Percentiles rank a stretch among this genome's conserved stretches.
phyloP scores from a whole-genome alignment of 2,329 filamentous ascomycete species.

The Torrubiella hemipterigena region DNA sequence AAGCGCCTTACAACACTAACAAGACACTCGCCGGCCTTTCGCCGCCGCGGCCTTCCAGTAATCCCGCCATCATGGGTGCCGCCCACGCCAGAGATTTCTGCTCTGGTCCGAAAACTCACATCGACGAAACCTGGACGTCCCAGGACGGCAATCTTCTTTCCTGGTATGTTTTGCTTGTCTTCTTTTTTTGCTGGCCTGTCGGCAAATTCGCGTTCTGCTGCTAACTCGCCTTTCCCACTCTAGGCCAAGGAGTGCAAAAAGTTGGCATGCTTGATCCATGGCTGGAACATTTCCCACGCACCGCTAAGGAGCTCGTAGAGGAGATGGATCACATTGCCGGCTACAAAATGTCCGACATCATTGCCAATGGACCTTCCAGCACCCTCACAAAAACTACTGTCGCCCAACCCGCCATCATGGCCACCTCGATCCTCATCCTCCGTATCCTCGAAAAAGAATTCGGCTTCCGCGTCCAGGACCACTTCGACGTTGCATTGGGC shows the following conservation, averaged over 20 bases:
- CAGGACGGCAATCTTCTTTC: conserved; percentile 49
- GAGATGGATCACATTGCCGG: conserved; percentile 73
- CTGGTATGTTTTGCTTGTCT: conserved; percentile 23
- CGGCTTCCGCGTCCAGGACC: conserved; percentile 56
- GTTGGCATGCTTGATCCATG: conserved; percentile 81
- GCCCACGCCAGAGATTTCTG: no score
- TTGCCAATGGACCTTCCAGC: conserved; percentile 67
- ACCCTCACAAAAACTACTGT: conserved; percentile 72
- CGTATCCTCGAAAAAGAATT: conserved; percentile 80
- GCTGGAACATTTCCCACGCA: conserved; percentile 74
- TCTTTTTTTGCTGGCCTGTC: conserved; percentile 1
- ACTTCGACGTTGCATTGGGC: conserved; percentile 73
- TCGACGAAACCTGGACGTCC: conserved; percentile 25
- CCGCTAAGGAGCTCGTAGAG: conserved; percentile 63
- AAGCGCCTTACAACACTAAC: no score
- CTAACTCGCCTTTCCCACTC: neutral
- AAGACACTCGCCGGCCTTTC: no score
- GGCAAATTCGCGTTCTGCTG: neutral
- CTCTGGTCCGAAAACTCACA: no score
- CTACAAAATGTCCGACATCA: conserved; percentile 64
- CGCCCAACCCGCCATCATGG: conserved; percentile 93
- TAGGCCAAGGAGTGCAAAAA: conserved; percentile 80
- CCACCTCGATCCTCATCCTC: conserved; percentile 80
- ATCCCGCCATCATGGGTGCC: no score
- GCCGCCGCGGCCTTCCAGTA: no score